Evolutionary conservation across 495 filamentous ascomycete genomes (phyloP).

Genomic region (Lasiosphaeria hispida): DNA sequence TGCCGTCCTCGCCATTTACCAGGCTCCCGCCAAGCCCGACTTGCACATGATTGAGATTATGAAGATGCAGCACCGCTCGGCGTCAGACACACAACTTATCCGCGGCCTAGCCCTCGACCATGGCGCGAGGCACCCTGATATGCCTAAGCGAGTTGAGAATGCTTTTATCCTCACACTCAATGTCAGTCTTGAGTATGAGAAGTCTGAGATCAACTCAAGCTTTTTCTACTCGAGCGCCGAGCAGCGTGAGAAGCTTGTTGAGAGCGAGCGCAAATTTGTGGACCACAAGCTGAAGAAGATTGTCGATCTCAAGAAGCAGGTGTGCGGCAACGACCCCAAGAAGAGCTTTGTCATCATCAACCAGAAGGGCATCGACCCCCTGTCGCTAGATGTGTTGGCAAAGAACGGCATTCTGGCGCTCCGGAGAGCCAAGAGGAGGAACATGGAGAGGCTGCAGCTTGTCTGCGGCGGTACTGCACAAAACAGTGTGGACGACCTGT

Average conservation of each 20-base stretch:
- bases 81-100: slow-evolving; percentile 94
- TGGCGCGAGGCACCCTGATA: slow-evolving; percentile 94
- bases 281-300: slow-evolving; percentile 98
- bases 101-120: slow-evolving; percentile 91
- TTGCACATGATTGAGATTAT: slow-evolving; percentile 99
- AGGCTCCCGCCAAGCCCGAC: slow-evolving; percentile 86
- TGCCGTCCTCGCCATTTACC: slow-evolving; percentile 90
- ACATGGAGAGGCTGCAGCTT: slow-evolving; percentile 97
- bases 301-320: slow-evolving; percentile 95
- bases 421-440: slow-evolving; percentile 90
- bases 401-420: slow-evolving; percentile 98
- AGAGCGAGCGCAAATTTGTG: slow-evolving; percentile 93
- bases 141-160: slow-evolving; percentile 95
- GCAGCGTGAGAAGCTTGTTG: slow-evolving; percentile 94
- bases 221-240: slow-evolving; percentile 99
- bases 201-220: slow-evolving; percentile 97
- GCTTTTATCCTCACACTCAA: slow-evolving; percentile 94
- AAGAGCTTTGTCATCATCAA: slow-evolving; percentile 98
- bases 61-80: slow-evolving; percentile 99
- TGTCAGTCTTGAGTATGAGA: slow-evolving; percentile 97
- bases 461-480: slow-evolving; percentile 87
- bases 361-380: slow-evolving; percentile 97
- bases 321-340: slow-evolving; percentile 90
- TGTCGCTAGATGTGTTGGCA: slow-evolving; percentile 89
- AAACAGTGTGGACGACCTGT: slow-evolving; percentile 93